Evolutionary conservation across 2,329 filamentous ascomycete genomes (phyloP).

Genomic region (Colletotrichum sp.): DNA sequence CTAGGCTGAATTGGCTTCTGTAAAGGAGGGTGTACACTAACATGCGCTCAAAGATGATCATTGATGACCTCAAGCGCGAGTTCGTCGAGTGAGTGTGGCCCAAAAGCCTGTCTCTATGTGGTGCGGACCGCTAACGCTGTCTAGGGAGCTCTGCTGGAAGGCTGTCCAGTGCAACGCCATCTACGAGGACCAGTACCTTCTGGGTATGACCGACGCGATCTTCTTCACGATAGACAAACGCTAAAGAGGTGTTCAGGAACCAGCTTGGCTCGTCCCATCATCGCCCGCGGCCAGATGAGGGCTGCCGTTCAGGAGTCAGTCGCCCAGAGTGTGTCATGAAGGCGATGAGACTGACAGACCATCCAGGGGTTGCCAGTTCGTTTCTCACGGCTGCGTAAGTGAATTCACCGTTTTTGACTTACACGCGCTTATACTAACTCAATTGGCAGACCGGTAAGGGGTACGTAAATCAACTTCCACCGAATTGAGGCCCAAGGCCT

Average conservation of each 20-base stretch:
- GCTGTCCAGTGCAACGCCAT: slow-evolving; percentile 68
- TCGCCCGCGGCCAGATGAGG: slow-evolving; percentile 66
- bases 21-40: neutral
- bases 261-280: slow-evolving; percentile 68
- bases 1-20: neutral
- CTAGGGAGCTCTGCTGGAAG: slow-evolving; percentile 72
- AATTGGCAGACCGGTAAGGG: slow-evolving; percentile 14
- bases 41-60: slow-evolving; percentile 41
- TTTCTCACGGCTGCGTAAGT: slow-evolving; percentile 52
- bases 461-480: neutral
- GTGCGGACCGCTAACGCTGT: neutral
- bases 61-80: slow-evolving; percentile 69
- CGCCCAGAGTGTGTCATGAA: neutral
- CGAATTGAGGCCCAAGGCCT: neutral
- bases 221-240: neutral
- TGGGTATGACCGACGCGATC: slow-evolving; percentile 40
- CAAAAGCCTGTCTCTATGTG: neutral
- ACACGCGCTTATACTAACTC: neutral
- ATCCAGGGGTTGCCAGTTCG: slow-evolving; percentile 36
- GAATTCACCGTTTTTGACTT: neutral
- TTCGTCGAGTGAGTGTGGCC: slow-evolving; percentile 61
- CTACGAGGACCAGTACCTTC: slow-evolving; percentile 60
- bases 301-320: neutral
- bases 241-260: slow-evolving; percentile 43
- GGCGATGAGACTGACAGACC: neutral